phyloP scores from a whole-genome alignment of 2,329 filamentous ascomycete genomes.

The Periconia sp. region DNA sequence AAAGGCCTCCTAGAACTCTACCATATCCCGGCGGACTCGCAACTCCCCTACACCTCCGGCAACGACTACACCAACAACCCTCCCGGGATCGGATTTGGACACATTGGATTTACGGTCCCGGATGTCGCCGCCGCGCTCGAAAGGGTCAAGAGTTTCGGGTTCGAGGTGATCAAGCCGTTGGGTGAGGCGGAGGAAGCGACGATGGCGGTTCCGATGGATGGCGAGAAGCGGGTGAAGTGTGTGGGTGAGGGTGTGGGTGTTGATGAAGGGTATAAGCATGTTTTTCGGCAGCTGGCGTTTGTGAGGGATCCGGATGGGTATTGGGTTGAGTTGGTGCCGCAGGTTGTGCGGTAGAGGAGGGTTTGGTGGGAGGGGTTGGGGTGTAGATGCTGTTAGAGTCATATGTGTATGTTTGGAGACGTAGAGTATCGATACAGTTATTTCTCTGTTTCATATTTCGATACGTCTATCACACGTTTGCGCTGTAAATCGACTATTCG shows the following conservation, averaged over 20 bases:
- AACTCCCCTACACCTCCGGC: slow-evolving; percentile 23
- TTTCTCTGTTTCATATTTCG: too few species aligned
- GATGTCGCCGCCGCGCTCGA: slow-evolving; percentile 28
- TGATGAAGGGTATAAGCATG: slow-evolving; percentile 26
- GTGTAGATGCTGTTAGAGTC: too few species aligned
- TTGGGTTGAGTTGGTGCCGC: slow-evolving; percentile 33
- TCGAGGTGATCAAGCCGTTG: slow-evolving; percentile 30
- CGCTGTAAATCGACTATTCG: too few species aligned
- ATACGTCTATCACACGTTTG: too few species aligned
- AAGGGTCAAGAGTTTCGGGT: slow-evolving; percentile 23
- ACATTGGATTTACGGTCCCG: slow-evolving; percentile 40
- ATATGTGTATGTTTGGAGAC: too few species aligned
- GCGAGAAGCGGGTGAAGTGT: slow-evolving; percentile 9
- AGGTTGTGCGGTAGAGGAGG: slow-evolving; percentile 14
- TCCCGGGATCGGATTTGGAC: slow-evolving; percentile 31
- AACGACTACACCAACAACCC: slow-evolving; percentile 23
- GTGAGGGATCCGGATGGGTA: slow-evolving; percentile 39
- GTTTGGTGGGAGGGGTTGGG: background rate
- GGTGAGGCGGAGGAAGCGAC: slow-evolving; percentile 23
- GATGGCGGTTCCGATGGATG: slow-evolving; percentile 25
- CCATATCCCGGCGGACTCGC: slow-evolving; percentile 29
- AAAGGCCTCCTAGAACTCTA: slow-evolving; percentile 37
- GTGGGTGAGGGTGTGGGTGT: slow-evolving; percentile 14
- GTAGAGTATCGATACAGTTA: too few species aligned
- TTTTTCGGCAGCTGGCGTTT: slow-evolving; percentile 37